Conservation (phyloP, 179 eudicot species). For the Heliamphora pulchella region DNA sequence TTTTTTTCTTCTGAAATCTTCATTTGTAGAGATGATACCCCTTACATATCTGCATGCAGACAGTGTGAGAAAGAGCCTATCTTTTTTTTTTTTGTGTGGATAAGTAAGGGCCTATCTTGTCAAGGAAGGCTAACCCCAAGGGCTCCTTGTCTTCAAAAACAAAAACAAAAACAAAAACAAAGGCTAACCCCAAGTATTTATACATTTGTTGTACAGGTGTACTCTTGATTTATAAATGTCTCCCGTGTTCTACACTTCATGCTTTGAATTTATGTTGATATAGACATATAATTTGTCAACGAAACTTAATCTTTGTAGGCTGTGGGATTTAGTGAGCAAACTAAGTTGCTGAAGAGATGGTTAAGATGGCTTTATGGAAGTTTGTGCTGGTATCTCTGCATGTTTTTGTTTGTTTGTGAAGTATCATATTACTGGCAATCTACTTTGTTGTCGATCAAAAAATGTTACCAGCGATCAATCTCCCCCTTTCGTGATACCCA, state of each 20-base stretch:
- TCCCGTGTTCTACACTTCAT: not conserved
- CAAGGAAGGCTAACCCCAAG: not conserved
- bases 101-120: no score
- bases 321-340: not conserved
- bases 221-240: not conserved
- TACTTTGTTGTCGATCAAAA: no score
- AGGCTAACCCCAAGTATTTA: not conserved
- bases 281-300: not conserved
- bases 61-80: not conserved
- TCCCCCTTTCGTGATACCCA: no score
- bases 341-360: slow-evolving; percentile 3
- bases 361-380: not conserved
- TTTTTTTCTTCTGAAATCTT: not conserved
- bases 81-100: not conserved
- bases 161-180: no score
- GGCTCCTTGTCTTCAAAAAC: no score
- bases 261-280: not conserved
- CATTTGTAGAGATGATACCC: not conserved
- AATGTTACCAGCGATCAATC: no score
- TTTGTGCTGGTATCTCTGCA: not conserved
- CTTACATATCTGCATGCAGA: not conserved
- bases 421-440: not conserved
- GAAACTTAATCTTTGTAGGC: not conserved
- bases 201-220: not conserved
- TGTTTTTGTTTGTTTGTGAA: not conserved